Percentiles rank a stretch among this genome's conserved stretches.
phyloP scores from a whole-genome alignment of 768 basidiomycete genomes.

The Leccinum imitatum region DNA sequence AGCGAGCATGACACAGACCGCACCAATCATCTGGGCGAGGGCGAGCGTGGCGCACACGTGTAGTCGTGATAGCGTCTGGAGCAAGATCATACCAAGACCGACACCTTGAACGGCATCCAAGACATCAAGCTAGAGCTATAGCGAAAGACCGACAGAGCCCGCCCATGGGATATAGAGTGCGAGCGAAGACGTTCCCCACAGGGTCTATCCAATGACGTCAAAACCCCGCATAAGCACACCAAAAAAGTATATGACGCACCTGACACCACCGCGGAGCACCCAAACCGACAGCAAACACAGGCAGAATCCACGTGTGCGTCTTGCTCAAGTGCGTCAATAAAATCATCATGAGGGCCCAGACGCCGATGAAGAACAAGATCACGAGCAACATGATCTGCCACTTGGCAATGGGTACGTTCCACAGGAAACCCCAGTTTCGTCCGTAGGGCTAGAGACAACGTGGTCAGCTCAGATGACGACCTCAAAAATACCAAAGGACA shows the following conservation, averaged over 20 bases:
- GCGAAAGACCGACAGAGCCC: conserved; percentile 74
- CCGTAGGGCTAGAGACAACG: conserved; percentile 66
- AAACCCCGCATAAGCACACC: neutral
- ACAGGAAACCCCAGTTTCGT: conserved; percentile 93
- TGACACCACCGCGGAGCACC: conserved; percentile 97
- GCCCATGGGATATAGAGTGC: conserved; percentile 95
- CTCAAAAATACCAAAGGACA: conserved; percentile 12
- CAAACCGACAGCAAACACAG: conserved; percentile 93
- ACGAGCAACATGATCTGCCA: conserved; percentile 83
- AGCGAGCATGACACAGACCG: conserved; percentile 89
- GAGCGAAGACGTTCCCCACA: conserved; percentile 94
- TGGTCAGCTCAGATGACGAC: conserved; percentile 9
- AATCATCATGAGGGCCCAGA: conserved; percentile 77
- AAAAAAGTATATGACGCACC: conserved; percentile 35
- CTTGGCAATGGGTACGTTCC: conserved; percentile 78
- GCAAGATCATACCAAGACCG: conserved; percentile 87
- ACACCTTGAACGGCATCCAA: conserved; percentile 94
- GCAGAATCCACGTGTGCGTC: conserved; percentile 92
- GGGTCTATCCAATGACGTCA: conserved; percentile 50
- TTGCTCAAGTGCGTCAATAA: conserved; percentile 86
- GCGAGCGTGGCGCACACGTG: conserved; percentile 94
- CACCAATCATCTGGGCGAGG: conserved; percentile 87
- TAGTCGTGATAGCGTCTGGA: conserved; percentile 88
- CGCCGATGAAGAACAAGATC: conserved; percentile 78
- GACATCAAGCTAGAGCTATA: conserved; percentile 96